Conservation (phyloP, 2,329 filamentous ascomycete species). For the Grosmannia serpens region DNA sequence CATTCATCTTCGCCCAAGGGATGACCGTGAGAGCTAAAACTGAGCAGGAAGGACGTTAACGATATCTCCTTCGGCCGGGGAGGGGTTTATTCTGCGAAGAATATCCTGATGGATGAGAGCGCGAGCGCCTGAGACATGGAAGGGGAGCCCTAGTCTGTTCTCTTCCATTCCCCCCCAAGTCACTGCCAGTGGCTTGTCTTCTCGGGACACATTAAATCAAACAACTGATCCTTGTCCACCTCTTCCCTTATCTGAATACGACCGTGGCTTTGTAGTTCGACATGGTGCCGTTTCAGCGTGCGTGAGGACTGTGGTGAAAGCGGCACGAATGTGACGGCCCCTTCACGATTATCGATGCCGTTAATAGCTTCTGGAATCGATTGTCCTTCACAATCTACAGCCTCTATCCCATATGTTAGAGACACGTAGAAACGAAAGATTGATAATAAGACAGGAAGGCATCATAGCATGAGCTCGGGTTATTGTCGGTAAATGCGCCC, state of each 20-base stretch:
- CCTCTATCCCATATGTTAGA: slow-evolving; percentile 1
- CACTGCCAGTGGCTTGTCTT: too few relatives aligned
- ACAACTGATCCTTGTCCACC: too few relatives aligned
- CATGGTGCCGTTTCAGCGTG: slow-evolving; percentile 31
- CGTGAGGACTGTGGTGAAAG: slow-evolving; percentile 37
- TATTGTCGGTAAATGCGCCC: slow-evolving; percentile 9
- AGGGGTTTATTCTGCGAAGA: slow-evolving; percentile 24
- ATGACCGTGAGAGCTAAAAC: slow-evolving; percentile 33
- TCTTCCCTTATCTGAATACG: not conserved
- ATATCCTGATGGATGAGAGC: slow-evolving; percentile 12
- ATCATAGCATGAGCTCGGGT: not conserved
- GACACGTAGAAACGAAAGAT: too few relatives aligned
- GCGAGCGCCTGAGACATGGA: slow-evolving; percentile 8
- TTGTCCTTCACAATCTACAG: slow-evolving; percentile 4
- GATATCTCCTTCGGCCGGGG: slow-evolving; percentile 23
- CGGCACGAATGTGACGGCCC: slow-evolving; percentile 35
- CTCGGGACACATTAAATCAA: too few relatives aligned
- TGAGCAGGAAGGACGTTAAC: slow-evolving; percentile 34
- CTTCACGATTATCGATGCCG: slow-evolving; percentile 15
- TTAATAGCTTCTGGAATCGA: slow-evolving; percentile 3
- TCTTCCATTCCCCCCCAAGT: too few relatives aligned
- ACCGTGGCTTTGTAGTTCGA: slow-evolving; percentile 11
- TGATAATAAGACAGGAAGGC: not conserved
- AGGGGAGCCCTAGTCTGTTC: slow-evolving; percentile 2
- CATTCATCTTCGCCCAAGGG: slow-evolving; percentile 22